phyloP scores from a whole-genome alignment of 1,139 yeast species.

The Taphrina flavorubra region DNA sequence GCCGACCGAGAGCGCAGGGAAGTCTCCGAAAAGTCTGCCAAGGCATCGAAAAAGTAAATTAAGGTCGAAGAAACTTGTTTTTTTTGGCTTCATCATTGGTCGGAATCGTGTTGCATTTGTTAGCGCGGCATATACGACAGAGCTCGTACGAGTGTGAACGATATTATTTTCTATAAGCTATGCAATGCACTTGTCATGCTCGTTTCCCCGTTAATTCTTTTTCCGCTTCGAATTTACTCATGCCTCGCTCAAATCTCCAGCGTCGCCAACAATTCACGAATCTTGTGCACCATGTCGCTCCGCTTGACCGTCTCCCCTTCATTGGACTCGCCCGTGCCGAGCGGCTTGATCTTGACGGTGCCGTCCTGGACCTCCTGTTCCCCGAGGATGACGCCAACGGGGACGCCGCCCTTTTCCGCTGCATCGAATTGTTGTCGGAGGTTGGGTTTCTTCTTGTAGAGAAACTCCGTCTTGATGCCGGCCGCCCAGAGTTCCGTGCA shows the following conservation, averaged over 20 bases:
- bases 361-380: conserved; percentile 89
- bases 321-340: conserved; percentile 87
- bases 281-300: conserved; percentile 63
- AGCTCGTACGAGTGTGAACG: not conserved
- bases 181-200: not conserved
- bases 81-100: not conserved
- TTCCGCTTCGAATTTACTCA: not conserved
- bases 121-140: not conserved
- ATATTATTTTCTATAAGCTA: not conserved
- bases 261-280: conserved; percentile 52
- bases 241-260: not conserved
- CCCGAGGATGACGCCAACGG: conserved; percentile 88
- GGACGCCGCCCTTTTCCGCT: conserved; percentile 92
- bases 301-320: conserved; percentile 78
- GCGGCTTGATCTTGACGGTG: conserved; percentile 77
- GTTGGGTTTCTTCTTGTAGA: conserved; percentile 90
- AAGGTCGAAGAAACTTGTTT: not conserved
- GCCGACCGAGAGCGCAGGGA: conserved; percentile 37
- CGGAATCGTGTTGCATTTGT: not conserved
- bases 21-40: conserved; percentile 7
- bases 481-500: conserved; percentile 83
- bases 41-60: not conserved
- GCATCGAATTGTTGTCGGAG: conserved; percentile 96
- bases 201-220: not conserved
- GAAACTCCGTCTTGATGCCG: conserved; percentile 86